phyloP scores from a whole-genome alignment of 805 yeast species.

The Metschnikowia lochheadii region DNA sequence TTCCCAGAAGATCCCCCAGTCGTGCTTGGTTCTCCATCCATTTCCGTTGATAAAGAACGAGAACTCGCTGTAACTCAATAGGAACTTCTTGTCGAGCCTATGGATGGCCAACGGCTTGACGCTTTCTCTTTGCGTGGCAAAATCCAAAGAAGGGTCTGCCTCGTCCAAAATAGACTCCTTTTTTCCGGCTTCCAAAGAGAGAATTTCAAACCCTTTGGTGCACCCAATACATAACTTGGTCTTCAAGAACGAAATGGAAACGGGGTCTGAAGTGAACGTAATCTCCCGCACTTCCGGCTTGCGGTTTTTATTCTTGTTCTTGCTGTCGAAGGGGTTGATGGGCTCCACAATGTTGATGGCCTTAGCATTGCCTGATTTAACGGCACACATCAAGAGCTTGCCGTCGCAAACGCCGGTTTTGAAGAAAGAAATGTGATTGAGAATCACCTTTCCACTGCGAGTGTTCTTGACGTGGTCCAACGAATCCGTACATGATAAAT shows the following conservation, averaged over 20 bases:
- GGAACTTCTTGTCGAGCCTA: constrained; percentile 81
- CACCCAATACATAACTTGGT: constrained; percentile 92
- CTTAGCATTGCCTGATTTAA: constrained; percentile 74
- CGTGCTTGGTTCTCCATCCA: constrained; percentile 94
- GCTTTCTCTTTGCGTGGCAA: constrained; percentile 74
- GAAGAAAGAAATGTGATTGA: constrained; percentile 86
- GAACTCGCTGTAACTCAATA: constrained; percentile 86
- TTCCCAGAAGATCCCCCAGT: constrained; percentile 96
- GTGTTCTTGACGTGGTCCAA: constrained; percentile 48
- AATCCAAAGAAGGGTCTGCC: constrained; percentile 96
- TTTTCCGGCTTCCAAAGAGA: constrained; percentile 75
- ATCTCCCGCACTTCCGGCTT: constrained; percentile 71
- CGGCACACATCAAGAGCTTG: constrained; percentile 82
- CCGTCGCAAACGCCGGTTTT: constrained; percentile 92
- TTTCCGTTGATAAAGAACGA: constrained; percentile 91
- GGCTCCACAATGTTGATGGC: constrained; percentile 87
- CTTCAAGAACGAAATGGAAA: constrained; percentile 84
- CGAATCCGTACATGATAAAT: constrained; percentile 51
- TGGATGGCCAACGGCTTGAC: constrained; percentile 90
- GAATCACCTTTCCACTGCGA: constrained; percentile 69
- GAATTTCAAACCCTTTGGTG: constrained; percentile 93
- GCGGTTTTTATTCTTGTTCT: constrained; percentile 58
- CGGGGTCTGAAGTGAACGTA: constrained; percentile 81
- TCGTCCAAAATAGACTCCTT: constrained; percentile 91
- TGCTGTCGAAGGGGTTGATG: constrained; percentile 63